These are phyloP conservation scores for Aspergillus brasiliensis DNA, from an alignment of 2,329 filamentous ascomycete genomes.

Conservation along the genomic window DNA sequence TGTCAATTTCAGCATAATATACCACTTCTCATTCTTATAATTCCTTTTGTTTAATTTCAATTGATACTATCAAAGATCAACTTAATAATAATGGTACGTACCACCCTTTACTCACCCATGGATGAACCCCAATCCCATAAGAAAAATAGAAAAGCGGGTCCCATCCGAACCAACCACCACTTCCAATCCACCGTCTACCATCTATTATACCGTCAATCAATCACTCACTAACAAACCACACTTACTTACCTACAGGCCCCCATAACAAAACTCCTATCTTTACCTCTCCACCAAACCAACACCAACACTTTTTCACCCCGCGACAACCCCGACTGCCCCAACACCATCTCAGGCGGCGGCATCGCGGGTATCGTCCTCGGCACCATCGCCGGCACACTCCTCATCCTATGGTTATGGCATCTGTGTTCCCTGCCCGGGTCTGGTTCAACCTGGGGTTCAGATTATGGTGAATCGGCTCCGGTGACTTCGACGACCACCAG, in stretches of 20 bases:
- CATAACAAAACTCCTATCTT: no score
- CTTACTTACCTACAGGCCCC: no score
- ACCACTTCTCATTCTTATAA: not conserved
- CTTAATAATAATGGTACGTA: not conserved
- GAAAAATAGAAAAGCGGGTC: not conserved
- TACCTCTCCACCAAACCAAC: not conserved
- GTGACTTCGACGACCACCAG: conserved; percentile 20
- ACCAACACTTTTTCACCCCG: not conserved
- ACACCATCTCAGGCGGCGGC: conserved; percentile 36
- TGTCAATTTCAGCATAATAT: no score
- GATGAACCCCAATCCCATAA: not conserved
- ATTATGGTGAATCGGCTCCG: conserved; percentile 27
- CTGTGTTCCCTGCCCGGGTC: conserved; percentile 29
- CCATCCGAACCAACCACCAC: not conserved
- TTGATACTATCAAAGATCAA: no score
- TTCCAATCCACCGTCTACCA: not conserved
- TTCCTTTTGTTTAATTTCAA: not conserved
- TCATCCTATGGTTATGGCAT: conserved; percentile 41
- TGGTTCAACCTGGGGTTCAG: conserved; percentile 22
- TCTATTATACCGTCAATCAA: no score
- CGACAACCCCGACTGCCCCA: conserved; percentile 22
- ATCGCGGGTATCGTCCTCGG: conserved; percentile 46
- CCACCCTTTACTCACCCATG: not conserved
- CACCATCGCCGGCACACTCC: conserved; percentile 39
- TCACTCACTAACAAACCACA: no score